phyloP scores from a whole-genome alignment of 1,139 yeast genomes.

The Suhomyces chickasaworum region DNA sequence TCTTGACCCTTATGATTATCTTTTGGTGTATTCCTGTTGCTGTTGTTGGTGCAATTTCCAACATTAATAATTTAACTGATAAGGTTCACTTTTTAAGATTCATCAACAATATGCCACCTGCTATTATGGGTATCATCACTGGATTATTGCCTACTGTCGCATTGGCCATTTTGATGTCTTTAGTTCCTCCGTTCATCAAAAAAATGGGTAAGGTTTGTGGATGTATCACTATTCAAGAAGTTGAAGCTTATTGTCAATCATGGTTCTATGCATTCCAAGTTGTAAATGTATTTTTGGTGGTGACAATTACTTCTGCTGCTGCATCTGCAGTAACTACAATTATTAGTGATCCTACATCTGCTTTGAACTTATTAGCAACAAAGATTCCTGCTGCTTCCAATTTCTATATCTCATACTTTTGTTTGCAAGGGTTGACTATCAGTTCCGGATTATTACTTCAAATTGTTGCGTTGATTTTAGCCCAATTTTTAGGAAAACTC shows the following conservation, averaged over 20 bases:
- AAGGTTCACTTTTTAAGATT: constrained; percentile 65
- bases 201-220: constrained; percentile 74
- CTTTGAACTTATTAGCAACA: constrained; percentile 57
- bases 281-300: constrained; percentile 77
- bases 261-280: constrained; percentile 91
- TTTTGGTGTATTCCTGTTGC: constrained; percentile 91
- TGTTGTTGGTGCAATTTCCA: constrained; percentile 77
- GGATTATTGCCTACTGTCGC: constrained; percentile 72
- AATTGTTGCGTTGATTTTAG: constrained; percentile 46
- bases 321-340: constrained; percentile 69
- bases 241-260: constrained; percentile 80
- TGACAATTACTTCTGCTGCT: constrained; percentile 76
- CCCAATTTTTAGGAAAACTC: constrained; percentile 48
- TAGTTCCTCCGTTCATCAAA: constrained; percentile 76
- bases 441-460: constrained; percentile 44
- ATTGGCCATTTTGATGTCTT: constrained; percentile 66
- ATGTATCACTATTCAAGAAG: constrained; percentile 63
- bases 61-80: constrained; percentile 61
- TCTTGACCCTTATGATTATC: constrained; percentile 57
- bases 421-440: constrained; percentile 46
- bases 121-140: constrained; percentile 66
- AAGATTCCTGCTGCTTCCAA: constrained; percentile 72
- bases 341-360: constrained; percentile 51
- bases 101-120: constrained; percentile 61
- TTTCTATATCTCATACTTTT: constrained; percentile 58